Evolutionary conservation across 2,329 filamentous ascomycete genomes (phyloP).

Genomic region (Eurotiales sp.): DNA sequence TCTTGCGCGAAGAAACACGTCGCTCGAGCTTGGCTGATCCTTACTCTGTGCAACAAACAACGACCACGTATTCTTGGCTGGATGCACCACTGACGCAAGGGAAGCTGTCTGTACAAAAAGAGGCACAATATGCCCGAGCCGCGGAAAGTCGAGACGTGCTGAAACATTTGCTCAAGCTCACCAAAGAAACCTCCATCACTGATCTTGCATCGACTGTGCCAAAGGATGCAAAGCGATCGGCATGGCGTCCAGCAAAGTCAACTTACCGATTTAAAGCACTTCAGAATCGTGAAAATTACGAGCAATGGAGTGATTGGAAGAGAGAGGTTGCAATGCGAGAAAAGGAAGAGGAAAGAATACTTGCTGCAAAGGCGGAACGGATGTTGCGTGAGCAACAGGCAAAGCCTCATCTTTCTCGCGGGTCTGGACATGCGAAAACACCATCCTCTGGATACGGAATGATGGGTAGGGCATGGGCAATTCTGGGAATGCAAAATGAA

Average conservation of each 20-base stretch:
- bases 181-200: constrained; percentile 38
- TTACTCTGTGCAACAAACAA: constrained; percentile 38
- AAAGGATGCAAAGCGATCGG: constrained; percentile 25
- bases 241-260: constrained; percentile 41
- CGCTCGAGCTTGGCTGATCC: constrained; percentile 38
- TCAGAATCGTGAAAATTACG: constrained; percentile 43
- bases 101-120: constrained; percentile 23
- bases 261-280: constrained; percentile 43
- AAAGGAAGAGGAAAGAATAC: constrained; percentile 34
- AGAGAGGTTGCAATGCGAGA: constrained; percentile 37
- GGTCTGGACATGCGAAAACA: constrained; percentile 17
- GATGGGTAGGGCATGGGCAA: constrained; percentile 40
- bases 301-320: constrained; percentile 44
- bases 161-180: constrained; percentile 39
- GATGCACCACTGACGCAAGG: constrained; percentile 36
- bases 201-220: constrained; percentile 36
- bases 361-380: constrained; percentile 31
- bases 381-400: constrained; percentile 25
- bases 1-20: constrained; percentile 43
- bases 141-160: constrained; percentile 42
- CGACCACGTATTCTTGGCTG: constrained; percentile 42
- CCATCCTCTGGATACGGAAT: constrained; percentile 33
- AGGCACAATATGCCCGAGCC: constrained; percentile 33
- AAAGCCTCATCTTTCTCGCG: constrained; percentile 20
- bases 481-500: constrained; percentile 36